Evolutionary conservation across 177 flowering plant genomes (phyloP), one percentile per base, ranked within the genome.

Genomic region (Vitis hybrid): DNA sequence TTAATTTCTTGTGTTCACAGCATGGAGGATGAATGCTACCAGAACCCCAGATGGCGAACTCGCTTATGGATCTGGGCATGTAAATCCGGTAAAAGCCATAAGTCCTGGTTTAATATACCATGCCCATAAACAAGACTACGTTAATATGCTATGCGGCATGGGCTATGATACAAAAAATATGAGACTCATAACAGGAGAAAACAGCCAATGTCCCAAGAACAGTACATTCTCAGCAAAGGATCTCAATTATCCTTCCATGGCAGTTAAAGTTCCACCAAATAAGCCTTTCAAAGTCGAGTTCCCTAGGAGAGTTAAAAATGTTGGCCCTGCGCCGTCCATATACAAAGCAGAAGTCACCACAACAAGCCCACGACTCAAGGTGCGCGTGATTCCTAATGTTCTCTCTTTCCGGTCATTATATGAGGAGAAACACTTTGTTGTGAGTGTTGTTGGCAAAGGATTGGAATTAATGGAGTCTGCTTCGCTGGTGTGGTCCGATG

Each of bases 191-290:
- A 31, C 62, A 55, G 59, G 70, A 11, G 59, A 49, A 19, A 45
- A 56, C 22, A 62, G 11, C 16, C 49, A 29, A 45, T 80, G 82
- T 58, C 69, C 74, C 0, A 15, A 26, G 12, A 21, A 21, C 2
- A 12, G 3, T 3, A 3, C 19, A 10, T 10, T 11, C 1, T n/a
- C 64, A 0, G 8, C 71, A 0, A 69, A 62, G 67, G 83, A 85
- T 62, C 76, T 89, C 2, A 90, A 90, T 60, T 89, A 90, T 70
- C 91, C 96, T 22, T 80, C 91, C 0, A 53, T 90, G 59, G 10
- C 76, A 4, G 70, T 67, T 22, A 1, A 8, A 6, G 75, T 81
- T 51, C 0, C 45, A 3, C 1, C 55, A 2, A 18, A 26, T 0
- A 31, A 60, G 4, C 1, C 68, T 10, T 76, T 74, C 31, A 51